Percentiles rank a stretch among this genome's conserved stretches.
phyloP scores from a whole-genome alignment of 495 filamentous ascomycete species.

The Cercophora sp. region DNA sequence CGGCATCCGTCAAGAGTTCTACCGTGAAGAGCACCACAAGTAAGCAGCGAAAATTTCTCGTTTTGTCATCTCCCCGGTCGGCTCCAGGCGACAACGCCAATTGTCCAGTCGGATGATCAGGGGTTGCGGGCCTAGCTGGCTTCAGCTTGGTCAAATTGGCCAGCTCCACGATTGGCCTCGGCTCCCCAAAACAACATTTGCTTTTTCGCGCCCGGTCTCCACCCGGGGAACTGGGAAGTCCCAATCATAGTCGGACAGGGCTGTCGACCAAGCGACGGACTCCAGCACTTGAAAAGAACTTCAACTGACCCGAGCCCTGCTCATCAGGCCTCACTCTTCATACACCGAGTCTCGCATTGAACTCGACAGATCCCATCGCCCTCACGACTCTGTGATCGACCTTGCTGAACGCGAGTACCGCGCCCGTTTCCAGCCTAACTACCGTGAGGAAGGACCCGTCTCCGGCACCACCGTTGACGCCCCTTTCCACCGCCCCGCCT shows the following conservation, averaged over 20 bases:
- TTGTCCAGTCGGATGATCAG: neutral
- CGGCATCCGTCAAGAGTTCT: constrained; percentile 46
- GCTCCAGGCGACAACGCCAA: neutral
- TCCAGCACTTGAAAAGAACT: constrained; percentile 1
- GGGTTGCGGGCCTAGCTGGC: neutral
- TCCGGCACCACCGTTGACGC: constrained; percentile 49
- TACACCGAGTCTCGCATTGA: constrained; percentile 64
- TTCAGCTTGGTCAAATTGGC: constrained; percentile 11
- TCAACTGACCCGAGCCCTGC: constrained; percentile 21
- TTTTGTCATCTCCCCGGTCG: neutral
- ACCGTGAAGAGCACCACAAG: constrained; percentile 50
- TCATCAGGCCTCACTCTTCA: constrained; percentile 49
- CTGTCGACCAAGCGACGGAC: constrained; percentile 29
- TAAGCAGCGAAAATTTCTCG: constrained; percentile 23
- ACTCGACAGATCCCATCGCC: constrained; percentile 46
- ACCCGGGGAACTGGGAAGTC: constrained; percentile 1
- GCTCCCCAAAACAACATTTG: constrained; percentile 6
- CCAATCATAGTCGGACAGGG: constrained; percentile 7
- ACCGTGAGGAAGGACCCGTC: constrained; percentile 54
- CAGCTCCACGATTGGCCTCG: constrained; percentile 1
- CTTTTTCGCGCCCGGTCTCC: constrained; percentile 10
- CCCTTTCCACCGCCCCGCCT: constrained; percentile 26
- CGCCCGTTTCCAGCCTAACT: constrained; percentile 66
- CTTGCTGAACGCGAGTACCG: constrained; percentile 82
- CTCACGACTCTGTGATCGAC: constrained; percentile 62